A percentile compares a stretch with the other conserved stretches of the same genome.
Conservation (phyloP, 177 flowering plant genomes). For the Telopea speciosissima region DNA sequence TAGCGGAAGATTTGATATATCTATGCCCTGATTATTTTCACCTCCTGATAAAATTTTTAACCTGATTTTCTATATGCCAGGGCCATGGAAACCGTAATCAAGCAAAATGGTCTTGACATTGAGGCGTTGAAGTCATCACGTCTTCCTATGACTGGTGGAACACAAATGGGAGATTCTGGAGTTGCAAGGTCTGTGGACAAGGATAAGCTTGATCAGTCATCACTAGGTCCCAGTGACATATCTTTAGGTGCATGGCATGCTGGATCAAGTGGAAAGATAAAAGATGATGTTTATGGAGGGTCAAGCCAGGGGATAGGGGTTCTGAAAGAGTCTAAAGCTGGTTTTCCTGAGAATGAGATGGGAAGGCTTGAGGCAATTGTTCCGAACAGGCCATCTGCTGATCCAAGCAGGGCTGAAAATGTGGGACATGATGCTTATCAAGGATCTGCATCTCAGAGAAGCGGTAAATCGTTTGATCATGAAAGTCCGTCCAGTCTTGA, state of each 20-base stretch:
- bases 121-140: slow-evolving; percentile 78
- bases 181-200: slow-evolving; percentile 15
- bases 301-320: slow-evolving; percentile 40
- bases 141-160: slow-evolving; percentile 50
- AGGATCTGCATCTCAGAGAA: slow-evolving; percentile 52
- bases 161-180: slow-evolving; percentile 56
- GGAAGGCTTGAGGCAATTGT: slow-evolving; percentile 36
- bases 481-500: slow-evolving; percentile 74
- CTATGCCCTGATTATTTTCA: background rate
- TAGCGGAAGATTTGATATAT: background rate
- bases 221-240: slow-evolving; percentile 14
- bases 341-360: slow-evolving; percentile 43
- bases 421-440: slow-evolving; percentile 50
- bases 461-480: slow-evolving; percentile 56
- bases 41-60: slow-evolving; percentile 2
- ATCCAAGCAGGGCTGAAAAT: slow-evolving; percentile 32
- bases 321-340: slow-evolving; percentile 40
- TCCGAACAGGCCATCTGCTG: slow-evolving; percentile 53
- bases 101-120: slow-evolving; percentile 84
- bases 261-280: slow-evolving; percentile 18
- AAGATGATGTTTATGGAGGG: slow-evolving; percentile 35
- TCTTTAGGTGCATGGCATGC: slow-evolving; percentile 21
- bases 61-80: slow-evolving; percentile 29
- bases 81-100: slow-evolving; percentile 99
- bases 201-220: slow-evolving; percentile 12